Base-by-base conservation (phyloP, 2,329 filamentous ascomycete species). In the Pyrenophora tritici-repentis region DNA sequence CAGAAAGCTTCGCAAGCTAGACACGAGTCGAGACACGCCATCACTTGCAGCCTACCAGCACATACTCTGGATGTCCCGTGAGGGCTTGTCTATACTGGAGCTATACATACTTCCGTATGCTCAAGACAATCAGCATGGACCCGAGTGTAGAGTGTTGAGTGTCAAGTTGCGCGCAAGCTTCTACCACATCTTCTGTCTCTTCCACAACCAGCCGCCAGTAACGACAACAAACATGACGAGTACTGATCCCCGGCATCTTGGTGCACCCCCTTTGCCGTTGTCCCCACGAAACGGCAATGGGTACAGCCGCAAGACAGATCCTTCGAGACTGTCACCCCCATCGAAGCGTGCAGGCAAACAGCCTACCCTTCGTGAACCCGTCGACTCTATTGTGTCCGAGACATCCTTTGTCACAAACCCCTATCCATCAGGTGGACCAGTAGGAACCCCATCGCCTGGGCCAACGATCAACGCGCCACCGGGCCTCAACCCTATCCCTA, bases 171-270 rank as follows among this genome's bases (percentile, higher is more conserved):
- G 91, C 53, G 94, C 94, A 13, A 96, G 91, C 16, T 96, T 97
- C 71, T 94, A 95, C 65, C 93, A 99, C 76, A 91, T 99, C 60
- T 96, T 96, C 72, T 94, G 96, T 46, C 83, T 97, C 10, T 97
- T 97, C 70, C 91, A 97, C 77, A 97, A 97, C 74, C 86, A 90
- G 45, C 93, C 93, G 0, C 82, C 88, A 0, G 83, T 96, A 49
- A 72, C 71, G 2, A 60, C 63, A 20, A 67, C 68, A 8, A 72
- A 72, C 50, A 71, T 73, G 65, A 61, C 62, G 22, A 62, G 62
- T 2, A 63, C 63, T 13, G 71, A 73, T 47, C 55, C 63, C 42
- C 61, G 68, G 32, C 46, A 52, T n/a, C 51, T 60, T 26, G 63
- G 54, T 7, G 58, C 56, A n/a, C 63, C 66, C 35, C 57, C 63